A percentile compares a stretch with the other conserved stretches of the same genome.
phyloP scores from a whole-genome alignment of 805 yeast genomes.

The Starmerella gropengiesseri region DNA sequence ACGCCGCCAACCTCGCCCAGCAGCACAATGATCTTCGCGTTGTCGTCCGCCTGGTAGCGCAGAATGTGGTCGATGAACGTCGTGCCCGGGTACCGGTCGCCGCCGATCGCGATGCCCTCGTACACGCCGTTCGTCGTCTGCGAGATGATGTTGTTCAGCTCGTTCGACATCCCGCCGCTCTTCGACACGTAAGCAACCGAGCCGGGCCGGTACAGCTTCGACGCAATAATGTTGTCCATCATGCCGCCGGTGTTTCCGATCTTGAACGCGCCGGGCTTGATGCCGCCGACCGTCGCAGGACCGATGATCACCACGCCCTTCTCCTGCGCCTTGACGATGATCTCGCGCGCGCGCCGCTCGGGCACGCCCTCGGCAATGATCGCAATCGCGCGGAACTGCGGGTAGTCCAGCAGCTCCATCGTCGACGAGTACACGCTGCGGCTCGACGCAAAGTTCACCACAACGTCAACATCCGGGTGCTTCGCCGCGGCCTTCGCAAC shows the following conservation, averaged over 20 bases:
- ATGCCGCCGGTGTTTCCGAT: constrained; percentile 41
- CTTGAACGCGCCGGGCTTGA: constrained; percentile 41
- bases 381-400: constrained; percentile 38
- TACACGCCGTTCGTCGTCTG: constrained; percentile 39
- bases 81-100: constrained; percentile 65
- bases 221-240: constrained; percentile 41
- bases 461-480: constrained; percentile 41
- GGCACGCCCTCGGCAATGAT: constrained; percentile 42
- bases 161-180: constrained; percentile 42
- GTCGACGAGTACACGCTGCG: constrained; percentile 39
- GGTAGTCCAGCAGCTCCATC: constrained; percentile 38
- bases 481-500: constrained; percentile 33
- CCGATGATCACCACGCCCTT: constrained; percentile 39
- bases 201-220: constrained; percentile 40
- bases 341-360: constrained; percentile 41
- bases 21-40: constrained; percentile 54
- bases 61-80: constrained; percentile 59
- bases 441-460: constrained; percentile 39
- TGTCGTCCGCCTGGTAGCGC: constrained; percentile 52
- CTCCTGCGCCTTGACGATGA: constrained; percentile 34
- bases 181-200: constrained; percentile 40
- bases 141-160: constrained; percentile 37
- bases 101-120: constrained; percentile 60
- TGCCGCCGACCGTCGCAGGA: constrained; percentile 41
- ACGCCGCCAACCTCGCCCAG: constrained; percentile 66